These are phyloP conservation scores for Russula sp. DNA, from an alignment of 768 basidiomycete genomes.

Conservation along the genomic window DNA sequence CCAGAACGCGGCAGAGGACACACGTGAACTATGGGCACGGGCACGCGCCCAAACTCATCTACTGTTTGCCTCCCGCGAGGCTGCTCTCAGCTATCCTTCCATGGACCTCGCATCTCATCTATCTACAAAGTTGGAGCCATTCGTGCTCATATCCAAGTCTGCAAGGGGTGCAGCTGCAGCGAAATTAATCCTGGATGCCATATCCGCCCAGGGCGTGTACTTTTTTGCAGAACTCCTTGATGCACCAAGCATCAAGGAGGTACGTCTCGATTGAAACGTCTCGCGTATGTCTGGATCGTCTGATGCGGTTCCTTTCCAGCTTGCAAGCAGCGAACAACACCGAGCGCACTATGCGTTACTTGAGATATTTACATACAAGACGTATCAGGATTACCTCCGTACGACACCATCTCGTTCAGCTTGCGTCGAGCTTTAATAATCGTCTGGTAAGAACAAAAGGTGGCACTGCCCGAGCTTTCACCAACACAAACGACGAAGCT, in stretches of 20 bases:
- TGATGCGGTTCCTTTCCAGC: conserved; percentile 38
- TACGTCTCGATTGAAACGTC: conserved; percentile 31
- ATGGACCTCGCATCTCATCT: conserved; percentile 66
- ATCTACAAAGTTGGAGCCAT: conserved; percentile 76
- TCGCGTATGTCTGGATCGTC: neutral
- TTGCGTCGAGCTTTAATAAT: neutral
- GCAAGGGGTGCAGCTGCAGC: conserved; percentile 90
- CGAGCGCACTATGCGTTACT: conserved; percentile 57
- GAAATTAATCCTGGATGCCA: conserved; percentile 81
- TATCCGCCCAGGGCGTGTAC: conserved; percentile 84
- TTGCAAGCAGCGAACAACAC: conserved; percentile 60
- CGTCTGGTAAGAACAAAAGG: conserved; percentile 51
- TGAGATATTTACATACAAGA: conserved; percentile 86
- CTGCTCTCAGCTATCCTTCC: neutral
- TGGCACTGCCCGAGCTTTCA: conserved; percentile 60
- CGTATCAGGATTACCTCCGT: conserved; percentile 76
- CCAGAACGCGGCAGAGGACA: neutral
- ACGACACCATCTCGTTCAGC: conserved; percentile 28
- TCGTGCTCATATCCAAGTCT: conserved; percentile 85
- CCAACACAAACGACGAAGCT: conserved; percentile 76
- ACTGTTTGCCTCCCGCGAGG: too few species aligned
- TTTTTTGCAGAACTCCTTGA: conserved; percentile 89
- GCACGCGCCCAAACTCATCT: too few species aligned
- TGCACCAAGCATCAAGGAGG: conserved; percentile 78
- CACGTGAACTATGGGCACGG: conserved; percentile 8